Evolutionary conservation across 1,284 basidiomycete genomes (phyloP), one percentile per base, ranked within the genome.

Genomic region (Rhodotorula sp.): DNA sequence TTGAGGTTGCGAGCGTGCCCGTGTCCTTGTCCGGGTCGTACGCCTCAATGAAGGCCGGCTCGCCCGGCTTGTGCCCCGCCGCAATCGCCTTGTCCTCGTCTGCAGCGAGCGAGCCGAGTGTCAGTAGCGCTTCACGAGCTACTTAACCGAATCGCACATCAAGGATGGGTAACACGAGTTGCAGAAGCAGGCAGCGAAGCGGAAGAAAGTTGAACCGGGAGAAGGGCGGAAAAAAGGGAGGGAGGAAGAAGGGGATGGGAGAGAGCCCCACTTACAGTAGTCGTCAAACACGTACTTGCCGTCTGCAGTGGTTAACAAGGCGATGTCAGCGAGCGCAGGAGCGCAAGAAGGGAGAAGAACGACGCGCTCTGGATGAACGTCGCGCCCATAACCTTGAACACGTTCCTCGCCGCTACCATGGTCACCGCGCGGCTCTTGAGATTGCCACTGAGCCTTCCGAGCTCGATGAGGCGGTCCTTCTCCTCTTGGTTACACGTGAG

Each of bases 381-480:
- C 10, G 93, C 89, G 22, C 97, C 96, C 84, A 97, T 92, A 10
- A 94, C 85, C 83, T 97, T 97, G 86, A 89, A 99, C 13, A 93
- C 92, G 78, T 94, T 97, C 59, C 94, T 86, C 46, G 93, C 92
- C 19, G 93, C 91, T 64, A 98, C 89, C 77, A 98, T 88, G 7
- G 95, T 98, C 62, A 98, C 94, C 79, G 91, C 94, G 60, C 96
- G 86, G 67, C 92, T 93, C 76, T 90, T 89, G 64, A 98, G 85
- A 80, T 95, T 94, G 0, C 90, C 89, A 57, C 92, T 91, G 2
- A 98, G 87, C 79, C 94, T 90, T 6, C 94, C 92, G 59, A 88
- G 87, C 48, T 88, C 87, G 78, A 98, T 97, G 78, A 99, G 88
- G 78, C 89, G 88, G 76, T 97, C 93, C 81, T 97, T 95, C 82